Base-by-base conservation (phyloP, 179 eudicot species). In the Silene noctiflora region DNA sequence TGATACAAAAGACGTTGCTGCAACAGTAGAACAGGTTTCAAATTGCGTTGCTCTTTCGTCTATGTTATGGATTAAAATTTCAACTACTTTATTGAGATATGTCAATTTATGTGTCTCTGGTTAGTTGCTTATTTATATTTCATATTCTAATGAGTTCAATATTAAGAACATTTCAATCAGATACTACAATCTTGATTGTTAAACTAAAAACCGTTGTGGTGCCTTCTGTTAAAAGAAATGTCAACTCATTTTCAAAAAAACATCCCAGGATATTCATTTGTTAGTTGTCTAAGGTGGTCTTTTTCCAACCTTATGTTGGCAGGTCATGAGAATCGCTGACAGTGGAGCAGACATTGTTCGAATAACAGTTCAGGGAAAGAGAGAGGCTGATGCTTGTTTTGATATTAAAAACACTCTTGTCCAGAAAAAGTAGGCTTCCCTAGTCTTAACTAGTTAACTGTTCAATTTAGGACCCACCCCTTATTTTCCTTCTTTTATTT, bases 241-340 rank as follows among this genome's bases (percentile, higher is more conserved):
- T 25, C 6, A 1, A 4, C 35, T 25, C 33, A 25, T 10, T 62
- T n/a, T 48, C 33, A 39, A 39, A 35, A 44, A 44, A 44, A 3
- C 51, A 44, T 44, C 13, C 11, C 13, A 44, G 13, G 17, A 14
- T 4, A 21, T n/a, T 35, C 12, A 20, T 19, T 3, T 68, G 20
- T 3, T 71, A 10, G 58, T 10, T 71, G 59, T 67, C 53, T 74
- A 21, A 74, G 42, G 2, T 4, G 10, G 75, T 63, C 24, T 4
- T 24, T 62, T 63, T 65, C 27, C 29, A 17, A 21, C 39, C 59
- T 65, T 65, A 24, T 67, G 48, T 73, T 80, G 77, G 17, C 78
- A 95, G 99, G 99, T 95, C 56, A 95, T 95, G 97, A 85, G 80
- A 84, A 91, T 95, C 79, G 95, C 99, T 69, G 99, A 95, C 79